phyloP scores from a whole-genome alignment of 1,139 yeast genomes.

The Blastobotrys arbuscula region DNA sequence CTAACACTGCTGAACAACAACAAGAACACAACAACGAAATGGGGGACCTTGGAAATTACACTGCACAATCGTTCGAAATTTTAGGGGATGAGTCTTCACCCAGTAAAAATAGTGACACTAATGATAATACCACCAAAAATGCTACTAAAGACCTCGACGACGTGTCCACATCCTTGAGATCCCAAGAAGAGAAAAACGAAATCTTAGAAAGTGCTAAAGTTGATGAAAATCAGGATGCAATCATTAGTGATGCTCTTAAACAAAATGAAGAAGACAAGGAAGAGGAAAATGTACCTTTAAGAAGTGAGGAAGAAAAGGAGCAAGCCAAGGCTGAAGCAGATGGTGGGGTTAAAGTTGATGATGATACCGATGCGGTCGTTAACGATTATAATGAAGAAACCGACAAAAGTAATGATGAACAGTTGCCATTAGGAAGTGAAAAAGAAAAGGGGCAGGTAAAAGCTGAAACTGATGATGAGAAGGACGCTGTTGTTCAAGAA shows the following conservation, averaged over 20 bases:
- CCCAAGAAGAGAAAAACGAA: slow-evolving; percentile 11
- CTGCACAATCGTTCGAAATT: background rate
- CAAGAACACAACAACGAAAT: background rate
- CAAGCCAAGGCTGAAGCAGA: slow-evolving; percentile 4
- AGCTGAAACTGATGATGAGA: background rate
- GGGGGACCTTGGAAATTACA: background rate
- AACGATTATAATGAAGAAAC: background rate
- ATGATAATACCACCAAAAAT: background rate
- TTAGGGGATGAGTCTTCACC: background rate
- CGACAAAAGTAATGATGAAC: too few relatives aligned
- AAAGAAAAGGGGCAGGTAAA: background rate
- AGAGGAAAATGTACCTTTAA: background rate
- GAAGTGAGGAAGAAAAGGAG: slow-evolving; percentile 16
- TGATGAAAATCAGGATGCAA: background rate
- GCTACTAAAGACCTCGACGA: background rate
- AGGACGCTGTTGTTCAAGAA: background rate
- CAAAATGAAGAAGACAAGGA: background rate
- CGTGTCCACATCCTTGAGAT: background rate
- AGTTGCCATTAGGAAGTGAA: background rate
- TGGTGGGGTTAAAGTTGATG: background rate
- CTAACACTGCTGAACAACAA: background rate
- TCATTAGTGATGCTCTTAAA: background rate
- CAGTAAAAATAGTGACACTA: background rate
- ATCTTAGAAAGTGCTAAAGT: background rate
- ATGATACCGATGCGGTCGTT: background rate